Evolutionary conservation across 2,329 filamentous ascomycete species (phyloP).

Genomic region (Metarhizium brunneum): DNA sequence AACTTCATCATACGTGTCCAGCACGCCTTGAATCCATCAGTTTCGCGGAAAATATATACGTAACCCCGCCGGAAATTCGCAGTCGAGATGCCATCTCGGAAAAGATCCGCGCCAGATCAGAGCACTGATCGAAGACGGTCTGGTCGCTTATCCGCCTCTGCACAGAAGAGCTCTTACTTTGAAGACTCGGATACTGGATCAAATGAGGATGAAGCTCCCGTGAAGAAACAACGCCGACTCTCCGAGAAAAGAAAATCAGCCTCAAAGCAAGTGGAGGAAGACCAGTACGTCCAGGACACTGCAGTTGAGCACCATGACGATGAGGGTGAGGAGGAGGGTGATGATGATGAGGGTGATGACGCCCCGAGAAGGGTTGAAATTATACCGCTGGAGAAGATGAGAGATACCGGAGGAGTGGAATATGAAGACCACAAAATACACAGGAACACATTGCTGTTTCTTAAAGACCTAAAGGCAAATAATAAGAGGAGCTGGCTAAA

Average conservation of each 20-base stretch:
- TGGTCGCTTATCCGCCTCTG: constrained; percentile 33
- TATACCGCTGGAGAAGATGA: constrained; percentile 26
- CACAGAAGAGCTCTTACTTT: constrained; percentile 44
- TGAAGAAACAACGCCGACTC: constrained; percentile 18
- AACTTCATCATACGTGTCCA: not conserved
- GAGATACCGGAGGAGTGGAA: constrained; percentile 24
- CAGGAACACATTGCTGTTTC: constrained; percentile 47
- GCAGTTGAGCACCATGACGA: constrained; percentile 18
- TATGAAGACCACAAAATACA: constrained; percentile 47
- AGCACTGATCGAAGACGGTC: constrained; percentile 32
- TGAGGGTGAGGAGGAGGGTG: constrained; percentile 14
- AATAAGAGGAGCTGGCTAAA: constrained; percentile 52
- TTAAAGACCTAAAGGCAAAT: constrained; percentile 49
- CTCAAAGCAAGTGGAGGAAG: constrained; percentile 8
- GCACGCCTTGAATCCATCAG: not conserved
- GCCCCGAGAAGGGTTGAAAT: constrained; percentile 24
- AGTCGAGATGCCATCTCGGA: constrained; percentile 2
- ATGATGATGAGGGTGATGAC: constrained; percentile 20
- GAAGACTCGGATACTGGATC: constrained; percentile 17
- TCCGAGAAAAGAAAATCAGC: constrained; percentile 13
- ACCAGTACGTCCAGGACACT: constrained; percentile 14
- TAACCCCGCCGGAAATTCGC: not conserved
- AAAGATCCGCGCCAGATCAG: not conserved
- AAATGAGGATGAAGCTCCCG: constrained; percentile 9
- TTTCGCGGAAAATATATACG: not conserved